A percentile compares a stretch with the other conserved stretches of the same genome.
These are phyloP conservation scores for Millerozyma miso DNA, from an alignment of 805 yeast genomes.

Conservation along the genomic window DNA sequence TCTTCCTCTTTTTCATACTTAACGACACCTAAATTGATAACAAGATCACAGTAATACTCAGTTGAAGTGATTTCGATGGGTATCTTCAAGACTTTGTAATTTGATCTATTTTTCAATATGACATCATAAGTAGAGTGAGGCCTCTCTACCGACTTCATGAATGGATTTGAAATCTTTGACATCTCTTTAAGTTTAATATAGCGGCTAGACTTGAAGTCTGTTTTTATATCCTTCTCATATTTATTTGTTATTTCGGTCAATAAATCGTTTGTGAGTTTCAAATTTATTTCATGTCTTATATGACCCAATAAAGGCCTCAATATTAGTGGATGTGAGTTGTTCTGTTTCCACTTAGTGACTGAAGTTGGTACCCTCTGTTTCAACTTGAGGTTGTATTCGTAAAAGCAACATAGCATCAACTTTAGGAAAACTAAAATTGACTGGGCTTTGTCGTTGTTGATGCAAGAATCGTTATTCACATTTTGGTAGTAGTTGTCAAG, in stretches of 20 bases:
- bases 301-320: slow-evolving; percentile 58
- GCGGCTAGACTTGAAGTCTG: slow-evolving; percentile 12
- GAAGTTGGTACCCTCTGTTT: slow-evolving; percentile 46
- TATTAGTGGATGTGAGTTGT: slow-evolving; percentile 42
- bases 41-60: slow-evolving; percentile 38
- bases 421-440: slow-evolving; percentile 50
- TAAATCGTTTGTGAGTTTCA: slow-evolving; percentile 25
- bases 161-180: slow-evolving; percentile 23
- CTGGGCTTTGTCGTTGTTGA: slow-evolving; percentile 45
- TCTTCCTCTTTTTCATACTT: slow-evolving; percentile 23
- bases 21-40: slow-evolving; percentile 31
- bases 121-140: slow-evolving; percentile 31
- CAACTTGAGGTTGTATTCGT: slow-evolving; percentile 40
- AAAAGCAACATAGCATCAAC: slow-evolving; percentile 59
- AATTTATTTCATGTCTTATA: slow-evolving; percentile 47
- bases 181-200: slow-evolving; percentile 21
- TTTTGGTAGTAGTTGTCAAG: slow-evolving; percentile 26
- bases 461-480: slow-evolving; percentile 25
- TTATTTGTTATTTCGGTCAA: slow-evolving; percentile 18
- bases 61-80: slow-evolving; percentile 32
- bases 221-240: slow-evolving; percentile 9
- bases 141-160: slow-evolving; percentile 34
- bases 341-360: slow-evolving; percentile 40
- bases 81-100: slow-evolving; percentile 18
- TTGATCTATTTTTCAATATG: slow-evolving; percentile 15